A percentile compares a stretch with the other conserved stretches of the same genome.
These are phyloP conservation scores for Rheum nobile DNA, from an alignment of 148 eudicot species.

Conservation along the genomic window DNA sequence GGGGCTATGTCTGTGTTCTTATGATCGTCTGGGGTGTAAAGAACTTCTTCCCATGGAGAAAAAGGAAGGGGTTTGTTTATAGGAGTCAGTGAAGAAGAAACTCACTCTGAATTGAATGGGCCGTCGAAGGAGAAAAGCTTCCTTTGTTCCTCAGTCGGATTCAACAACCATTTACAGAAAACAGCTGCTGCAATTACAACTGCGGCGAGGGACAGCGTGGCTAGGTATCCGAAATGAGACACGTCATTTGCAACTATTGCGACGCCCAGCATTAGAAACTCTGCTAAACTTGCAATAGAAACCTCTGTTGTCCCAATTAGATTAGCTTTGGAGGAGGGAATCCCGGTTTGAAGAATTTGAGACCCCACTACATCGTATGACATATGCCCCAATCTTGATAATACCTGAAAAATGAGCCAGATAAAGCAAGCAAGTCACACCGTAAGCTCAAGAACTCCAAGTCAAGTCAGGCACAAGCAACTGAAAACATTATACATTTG, in stretches of 20 bases:
- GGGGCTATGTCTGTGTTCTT: background rate
- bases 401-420: constrained; percentile 28
- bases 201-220: constrained; percentile 61
- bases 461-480: too few species aligned
- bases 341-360: too few species aligned
- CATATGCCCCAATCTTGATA: constrained; percentile 93
- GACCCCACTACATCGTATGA: too few species aligned
- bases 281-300: constrained; percentile 85
- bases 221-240: constrained; percentile 78
- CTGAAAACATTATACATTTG: too few species aligned
- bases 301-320: constrained; percentile 87
- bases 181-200: constrained; percentile 76
- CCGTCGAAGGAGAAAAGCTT: constrained; percentile 48
- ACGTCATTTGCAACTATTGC: constrained; percentile 79
- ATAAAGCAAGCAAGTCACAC: background rate
- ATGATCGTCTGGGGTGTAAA: background rate
- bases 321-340: constrained; percentile 96
- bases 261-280: constrained; percentile 74
- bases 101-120: background rate
- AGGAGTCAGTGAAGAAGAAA: background rate
- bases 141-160: constrained; percentile 70
- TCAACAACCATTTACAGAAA: constrained; percentile 72
- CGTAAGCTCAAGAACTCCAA: background rate
- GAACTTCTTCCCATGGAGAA: background rate
- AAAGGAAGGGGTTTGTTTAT: too few species aligned